Evolutionary conservation across 2,329 filamentous ascomycete species (phyloP).

Genomic region (Colletotrichum tamarilloi): DNA sequence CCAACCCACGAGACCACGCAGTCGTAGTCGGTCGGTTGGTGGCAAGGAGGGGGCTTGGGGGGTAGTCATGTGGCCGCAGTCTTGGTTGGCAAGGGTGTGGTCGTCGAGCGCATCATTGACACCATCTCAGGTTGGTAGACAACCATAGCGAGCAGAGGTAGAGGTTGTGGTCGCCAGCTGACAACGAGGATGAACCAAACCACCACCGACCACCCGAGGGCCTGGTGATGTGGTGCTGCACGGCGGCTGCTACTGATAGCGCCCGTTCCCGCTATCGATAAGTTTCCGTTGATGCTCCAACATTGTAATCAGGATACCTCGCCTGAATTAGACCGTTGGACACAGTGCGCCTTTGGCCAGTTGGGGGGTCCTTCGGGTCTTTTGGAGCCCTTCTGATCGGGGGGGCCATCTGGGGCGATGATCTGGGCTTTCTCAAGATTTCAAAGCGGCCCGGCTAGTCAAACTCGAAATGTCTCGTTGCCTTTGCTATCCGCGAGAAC

Average conservation of each 20-base stretch:
- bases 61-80: slow-evolving; percentile 24
- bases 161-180: background rate
- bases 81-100: slow-evolving; percentile 19
- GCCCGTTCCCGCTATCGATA: slow-evolving; percentile 20
- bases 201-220: background rate
- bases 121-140: background rate
- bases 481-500: slow-evolving; percentile 15
- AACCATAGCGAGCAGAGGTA: background rate
- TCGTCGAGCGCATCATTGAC: slow-evolving; percentile 12
- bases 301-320: background rate
- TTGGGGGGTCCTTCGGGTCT: background rate
- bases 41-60: slow-evolving; percentile 1
- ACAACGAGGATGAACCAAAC: background rate
- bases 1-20: slow-evolving; percentile 15
- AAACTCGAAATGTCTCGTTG: slow-evolving; percentile 1
- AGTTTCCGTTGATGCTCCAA: slow-evolving; percentile 6
- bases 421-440: background rate
- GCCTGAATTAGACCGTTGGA: background rate
- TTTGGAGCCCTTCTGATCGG: too few relatives aligned
- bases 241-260: slow-evolving; percentile 3
- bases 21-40: background rate
- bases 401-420: background rate
- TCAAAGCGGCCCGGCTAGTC: slow-evolving; percentile 3
- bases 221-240: background rate
- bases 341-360: background rate